Base-by-base conservation (phyloP, 2,329 filamentous ascomycete species). In the Aspergillus pseudoglaucus region DNA sequence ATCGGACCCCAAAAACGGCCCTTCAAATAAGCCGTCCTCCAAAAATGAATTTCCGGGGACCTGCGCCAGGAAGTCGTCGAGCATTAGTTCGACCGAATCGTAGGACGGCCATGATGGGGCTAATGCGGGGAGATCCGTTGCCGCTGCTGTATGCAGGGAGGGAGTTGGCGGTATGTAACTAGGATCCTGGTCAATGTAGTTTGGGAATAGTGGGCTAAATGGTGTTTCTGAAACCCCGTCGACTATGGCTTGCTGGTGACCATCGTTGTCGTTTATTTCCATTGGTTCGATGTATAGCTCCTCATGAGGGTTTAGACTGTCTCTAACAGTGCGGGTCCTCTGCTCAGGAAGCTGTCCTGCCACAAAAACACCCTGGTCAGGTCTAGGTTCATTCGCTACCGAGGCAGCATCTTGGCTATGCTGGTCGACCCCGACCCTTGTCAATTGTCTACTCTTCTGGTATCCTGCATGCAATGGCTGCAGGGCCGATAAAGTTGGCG, bases 41-140 rank as follows among this genome's bases (percentile, higher is more conserved):
- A 33, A 20, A 12, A 39, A 38, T 4, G 44, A 40, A 6, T 22
- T 40, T 6, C 27, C 43, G 5, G 46, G 48, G 6, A 45, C 42
- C 20, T 53, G 46, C 3, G 49, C 40, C 6, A 49, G 48, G 12
- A 53, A 53, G 20, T 53, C 46, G 1, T 30, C 47, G 8, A 53
- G 35, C 25, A 51, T 38, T 42, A 49, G 42, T 9, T 51, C 48
- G 1, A 51, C 42, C 0, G 51, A 47, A 12, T 42, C 27, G 9
- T 40, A 8, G 18, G 51, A 37, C 7, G 46, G 40, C 7, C 48
- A 17, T 35, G 46, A 43, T 10, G 46, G 47, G 1, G 42, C 47
- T 35, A 48, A 14, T 23, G 38, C 12, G 38, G 38, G 10, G 17
- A 23, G 15, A 23, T 23, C 38, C 17, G 38, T 23, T 23, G 17